Conservation (phyloP, 106 monocot genomes). For the Vanilla planifolia region DNA sequence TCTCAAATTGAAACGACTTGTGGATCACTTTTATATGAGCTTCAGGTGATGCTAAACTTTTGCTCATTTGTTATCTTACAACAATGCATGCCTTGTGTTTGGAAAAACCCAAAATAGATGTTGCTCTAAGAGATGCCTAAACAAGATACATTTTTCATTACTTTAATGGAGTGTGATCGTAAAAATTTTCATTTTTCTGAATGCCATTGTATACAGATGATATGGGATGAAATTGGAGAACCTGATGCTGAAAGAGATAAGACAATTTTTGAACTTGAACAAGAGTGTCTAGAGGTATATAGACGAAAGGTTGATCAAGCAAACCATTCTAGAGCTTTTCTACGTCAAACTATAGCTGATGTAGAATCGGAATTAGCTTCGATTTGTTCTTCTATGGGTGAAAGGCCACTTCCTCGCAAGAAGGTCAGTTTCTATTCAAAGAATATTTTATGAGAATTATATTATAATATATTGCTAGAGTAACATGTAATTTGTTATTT, state of each 20-base stretch:
- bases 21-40: constrained; percentile 18
- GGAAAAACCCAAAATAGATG: no score
- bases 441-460: background rate
- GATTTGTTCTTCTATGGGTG: constrained; percentile 53
- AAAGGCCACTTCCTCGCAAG: constrained; percentile 28
- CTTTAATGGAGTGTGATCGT: background rate
- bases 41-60: constrained; percentile 1
- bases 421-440: constrained; percentile 17
- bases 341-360: constrained; percentile 62
- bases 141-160: background rate
- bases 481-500: background rate
- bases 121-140: constrained; percentile 3
- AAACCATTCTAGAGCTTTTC: constrained; percentile 41
- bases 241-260: constrained; percentile 56
- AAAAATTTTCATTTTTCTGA: background rate
- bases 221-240: constrained; percentile 90
- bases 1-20: constrained; percentile 17
- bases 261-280: constrained; percentile 63
- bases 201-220: constrained; percentile 36
- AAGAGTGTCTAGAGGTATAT: constrained; percentile 60
- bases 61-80: background rate
- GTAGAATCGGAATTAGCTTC: constrained; percentile 46
- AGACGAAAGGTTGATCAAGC: constrained; percentile 55
- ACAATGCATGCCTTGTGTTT: background rate
- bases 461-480: background rate